Conservation (phyloP, 1,139 yeast genomes). For the Entelexis sorbosivorans region DNA sequence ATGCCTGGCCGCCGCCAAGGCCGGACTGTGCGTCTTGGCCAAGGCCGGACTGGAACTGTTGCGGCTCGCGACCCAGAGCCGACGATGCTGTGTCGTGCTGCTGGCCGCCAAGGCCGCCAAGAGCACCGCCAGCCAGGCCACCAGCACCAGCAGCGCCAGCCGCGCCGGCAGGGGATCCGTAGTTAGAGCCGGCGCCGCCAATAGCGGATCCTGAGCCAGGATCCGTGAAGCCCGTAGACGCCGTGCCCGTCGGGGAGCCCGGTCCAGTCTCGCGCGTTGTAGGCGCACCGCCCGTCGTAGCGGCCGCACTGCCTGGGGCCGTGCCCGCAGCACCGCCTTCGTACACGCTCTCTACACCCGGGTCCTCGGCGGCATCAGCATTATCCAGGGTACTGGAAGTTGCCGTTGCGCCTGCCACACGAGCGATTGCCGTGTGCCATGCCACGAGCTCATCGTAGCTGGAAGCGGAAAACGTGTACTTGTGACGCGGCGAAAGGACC, state of each 20-base stretch:
- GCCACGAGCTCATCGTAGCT: slow-evolving; percentile 37
- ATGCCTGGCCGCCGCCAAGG: neutral
- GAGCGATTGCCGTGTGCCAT: slow-evolving; percentile 38
- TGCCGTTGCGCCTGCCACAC: slow-evolving; percentile 27
- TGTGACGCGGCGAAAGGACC: slow-evolving; percentile 32
- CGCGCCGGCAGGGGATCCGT: neutral
- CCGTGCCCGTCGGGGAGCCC: neutral
- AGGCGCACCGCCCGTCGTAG: neutral
- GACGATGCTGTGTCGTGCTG: neutral
- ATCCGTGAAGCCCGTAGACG: neutral
- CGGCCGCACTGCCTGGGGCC: slow-evolving; percentile 6
- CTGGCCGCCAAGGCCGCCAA: slow-evolving; percentile 1
- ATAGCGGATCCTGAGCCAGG: neutral
- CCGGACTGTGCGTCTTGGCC: neutral
- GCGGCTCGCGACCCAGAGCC: neutral
- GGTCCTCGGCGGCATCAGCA: slow-evolving; percentile 8
- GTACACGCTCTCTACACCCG: neutral
- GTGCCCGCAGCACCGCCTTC: slow-evolving; percentile 1
- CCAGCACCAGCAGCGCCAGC: slow-evolving; percentile 8
- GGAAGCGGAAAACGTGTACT: slow-evolving; percentile 36
- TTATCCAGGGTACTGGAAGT: neutral
- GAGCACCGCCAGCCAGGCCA: slow-evolving; percentile 6
- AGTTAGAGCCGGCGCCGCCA: slow-evolving; percentile 1
- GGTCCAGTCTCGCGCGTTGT: neutral
- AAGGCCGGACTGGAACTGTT: neutral